These are phyloP conservation scores for Letharia lupina DNA, from an alignment of 495 filamentous ascomycete species.

Conservation along the genomic window DNA sequence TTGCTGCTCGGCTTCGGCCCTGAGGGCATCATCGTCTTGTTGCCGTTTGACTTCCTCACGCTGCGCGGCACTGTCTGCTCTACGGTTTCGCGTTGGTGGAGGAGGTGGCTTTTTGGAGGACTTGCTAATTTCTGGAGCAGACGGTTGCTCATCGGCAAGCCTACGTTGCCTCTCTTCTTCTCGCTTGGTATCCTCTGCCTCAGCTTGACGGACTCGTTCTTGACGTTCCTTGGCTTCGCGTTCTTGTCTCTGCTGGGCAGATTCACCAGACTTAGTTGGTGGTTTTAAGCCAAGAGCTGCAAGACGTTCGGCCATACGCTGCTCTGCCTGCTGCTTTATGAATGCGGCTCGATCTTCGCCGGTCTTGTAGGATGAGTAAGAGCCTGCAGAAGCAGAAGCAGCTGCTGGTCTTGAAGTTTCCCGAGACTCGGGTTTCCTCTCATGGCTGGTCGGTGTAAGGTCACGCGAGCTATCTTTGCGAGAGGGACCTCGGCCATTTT, in stretches of 20 bases:
- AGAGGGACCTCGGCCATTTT: constrained; percentile 28
- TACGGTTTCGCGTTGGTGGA: constrained; percentile 65
- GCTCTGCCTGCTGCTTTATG: constrained; percentile 93
- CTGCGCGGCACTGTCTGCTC: constrained; percentile 53
- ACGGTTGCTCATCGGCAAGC: constrained; percentile 71
- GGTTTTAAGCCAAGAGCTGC: constrained; percentile 88
- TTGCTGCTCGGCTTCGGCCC: constrained; percentile 41
- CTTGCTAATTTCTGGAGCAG: constrained; percentile 51
- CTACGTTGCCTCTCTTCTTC: constrained; percentile 81
- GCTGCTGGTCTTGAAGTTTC: constrained; percentile 36
- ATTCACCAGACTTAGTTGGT: constrained; percentile 59
- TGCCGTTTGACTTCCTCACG: constrained; percentile 41
- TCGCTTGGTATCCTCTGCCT: constrained; percentile 89
- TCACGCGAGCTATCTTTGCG: constrained; percentile 27
- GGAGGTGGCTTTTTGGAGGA: constrained; percentile 67
- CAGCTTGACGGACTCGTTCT: constrained; percentile 75
- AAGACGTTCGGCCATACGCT: constrained; percentile 94
- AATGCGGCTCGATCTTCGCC: constrained; percentile 90
- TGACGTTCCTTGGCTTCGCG: constrained; percentile 82
- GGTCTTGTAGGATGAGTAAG: constrained; percentile 74
- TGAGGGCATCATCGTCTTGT: constrained; percentile 48
- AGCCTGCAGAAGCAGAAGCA: constrained; percentile 35
- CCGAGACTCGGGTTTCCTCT: constrained; percentile 30
- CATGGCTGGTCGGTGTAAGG: constrained; percentile 25
- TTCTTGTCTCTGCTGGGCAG: constrained; percentile 72